Evolutionary conservation across 2,329 filamentous ascomycete species (phyloP).

Genomic region (Diaporthe longicolla): DNA sequence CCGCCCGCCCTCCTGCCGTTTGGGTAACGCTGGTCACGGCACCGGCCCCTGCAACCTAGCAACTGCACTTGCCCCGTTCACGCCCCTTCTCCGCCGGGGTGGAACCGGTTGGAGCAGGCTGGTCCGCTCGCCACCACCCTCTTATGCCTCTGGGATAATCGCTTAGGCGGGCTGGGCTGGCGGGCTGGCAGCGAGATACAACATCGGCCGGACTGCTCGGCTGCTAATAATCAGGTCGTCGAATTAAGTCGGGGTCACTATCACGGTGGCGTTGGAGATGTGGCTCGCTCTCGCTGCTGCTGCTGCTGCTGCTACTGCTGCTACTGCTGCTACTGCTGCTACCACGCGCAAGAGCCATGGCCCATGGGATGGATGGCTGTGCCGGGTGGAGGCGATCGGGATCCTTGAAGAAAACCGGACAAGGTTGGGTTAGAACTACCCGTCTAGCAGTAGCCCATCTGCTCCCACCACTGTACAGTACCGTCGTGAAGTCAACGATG

Average conservation of each 20-base stretch:
- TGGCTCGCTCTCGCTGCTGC: background rate
- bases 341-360: background rate
- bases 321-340: background rate
- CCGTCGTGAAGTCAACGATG: background rate
- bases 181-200: background rate
- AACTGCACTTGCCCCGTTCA: conserved; percentile 18
- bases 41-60: background rate
- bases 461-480: no score
- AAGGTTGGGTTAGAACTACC: background rate
- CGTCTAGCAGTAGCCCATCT: no score
- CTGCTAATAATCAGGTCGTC: conserved; percentile 21
- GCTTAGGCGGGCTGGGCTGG: conserved; percentile 14
- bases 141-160: background rate
- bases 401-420: background rate
- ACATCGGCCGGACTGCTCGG: conserved; percentile 31
- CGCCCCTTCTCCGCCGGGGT: conserved; percentile 27
- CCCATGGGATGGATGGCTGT: conserved; percentile 17
- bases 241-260: background rate
- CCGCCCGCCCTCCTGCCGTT: no score
- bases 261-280: conserved; percentile 24
- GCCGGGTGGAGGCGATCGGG: conserved; percentile 16
- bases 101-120: conserved; percentile 27
- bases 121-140: conserved; percentile 12
- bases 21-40: background rate
- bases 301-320: background rate